These are phyloP conservation scores for Penicillium robsamsonii DNA, from an alignment of 495 filamentous ascomycete genomes.

Conservation along the genomic window DNA sequence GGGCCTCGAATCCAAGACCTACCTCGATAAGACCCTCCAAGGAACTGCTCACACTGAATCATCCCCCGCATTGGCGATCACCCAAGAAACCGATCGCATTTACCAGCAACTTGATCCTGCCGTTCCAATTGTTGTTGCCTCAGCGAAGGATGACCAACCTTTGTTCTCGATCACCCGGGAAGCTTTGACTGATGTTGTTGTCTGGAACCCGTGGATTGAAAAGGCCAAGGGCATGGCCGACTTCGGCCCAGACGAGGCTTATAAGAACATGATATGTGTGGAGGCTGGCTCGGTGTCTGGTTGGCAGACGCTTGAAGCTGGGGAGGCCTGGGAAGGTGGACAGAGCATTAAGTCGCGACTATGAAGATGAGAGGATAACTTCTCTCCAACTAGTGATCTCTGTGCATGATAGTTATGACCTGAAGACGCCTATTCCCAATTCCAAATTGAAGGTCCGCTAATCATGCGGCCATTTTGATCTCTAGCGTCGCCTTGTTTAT, in stretches of 20 bases:
- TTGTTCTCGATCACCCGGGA: slow-evolving; percentile 73
- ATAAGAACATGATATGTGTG: slow-evolving; percentile 88
- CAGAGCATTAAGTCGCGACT: slow-evolving; percentile 61
- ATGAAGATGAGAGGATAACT: slow-evolving; percentile 8
- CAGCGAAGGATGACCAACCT: slow-evolving; percentile 59
- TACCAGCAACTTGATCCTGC: slow-evolving; percentile 64
- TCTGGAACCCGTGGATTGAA: slow-evolving; percentile 96
- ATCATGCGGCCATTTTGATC: neutral
- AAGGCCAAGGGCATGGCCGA: slow-evolving; percentile 80
- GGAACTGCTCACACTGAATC: slow-evolving; percentile 56
- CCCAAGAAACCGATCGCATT: slow-evolving; percentile 78
- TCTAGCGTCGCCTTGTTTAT: neutral
- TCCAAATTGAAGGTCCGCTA: slow-evolving; percentile 6
- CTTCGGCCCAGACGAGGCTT: slow-evolving; percentile 85
- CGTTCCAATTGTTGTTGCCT: slow-evolving; percentile 47
- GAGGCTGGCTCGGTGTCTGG: slow-evolving; percentile 81
- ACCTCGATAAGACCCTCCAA: slow-evolving; percentile 76
- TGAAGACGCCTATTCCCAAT: slow-evolving; percentile 15
- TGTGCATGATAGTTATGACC: slow-evolving; percentile 19
- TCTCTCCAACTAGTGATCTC: neutral
- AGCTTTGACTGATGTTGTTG: slow-evolving; percentile 79
- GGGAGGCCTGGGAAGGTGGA: slow-evolving; percentile 86
- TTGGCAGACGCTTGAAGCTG: slow-evolving; percentile 81
- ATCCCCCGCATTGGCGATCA: slow-evolving; percentile 54
- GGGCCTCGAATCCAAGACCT: slow-evolving; percentile 70